Conservation (phyloP, 768 basidiomycete genomes). For the Agaricus subrufescens region DNA sequence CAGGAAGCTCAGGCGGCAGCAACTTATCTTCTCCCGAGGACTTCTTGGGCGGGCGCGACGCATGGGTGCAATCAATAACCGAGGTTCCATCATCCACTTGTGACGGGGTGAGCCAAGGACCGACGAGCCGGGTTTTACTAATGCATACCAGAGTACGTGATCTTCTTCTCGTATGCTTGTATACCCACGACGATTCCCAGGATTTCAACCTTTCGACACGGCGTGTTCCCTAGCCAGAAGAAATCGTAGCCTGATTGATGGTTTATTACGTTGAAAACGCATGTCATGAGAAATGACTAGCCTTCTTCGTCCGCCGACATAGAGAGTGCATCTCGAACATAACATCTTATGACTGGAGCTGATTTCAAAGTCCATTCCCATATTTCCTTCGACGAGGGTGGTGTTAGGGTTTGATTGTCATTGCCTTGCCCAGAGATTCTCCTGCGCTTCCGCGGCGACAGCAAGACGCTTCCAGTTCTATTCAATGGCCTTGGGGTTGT, state of each 20-base stretch:
- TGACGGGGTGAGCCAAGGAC: not conserved
- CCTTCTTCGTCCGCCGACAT: constrained; percentile 29
- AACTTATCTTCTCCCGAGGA: constrained; percentile 12
- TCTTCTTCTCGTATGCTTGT: constrained; percentile 51
- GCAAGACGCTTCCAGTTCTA: constrained; percentile 4
- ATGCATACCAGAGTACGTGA: constrained; percentile 53
- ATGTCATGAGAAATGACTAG: not conserved
- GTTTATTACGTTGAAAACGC: constrained; percentile 3
- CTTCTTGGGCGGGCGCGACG: constrained; percentile 20
- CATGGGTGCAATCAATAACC: constrained; percentile 62
- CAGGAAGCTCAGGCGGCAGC: constrained; percentile 18
- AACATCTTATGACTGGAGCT: constrained; percentile 53
- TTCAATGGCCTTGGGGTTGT: not conserved
- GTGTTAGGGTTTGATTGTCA: not conserved
- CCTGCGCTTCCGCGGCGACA: constrained; percentile 12
- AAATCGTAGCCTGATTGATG: constrained; percentile 45
- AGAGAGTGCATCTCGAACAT: constrained; percentile 47
- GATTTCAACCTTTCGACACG: constrained; percentile 59
- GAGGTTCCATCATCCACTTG: constrained; percentile 77
- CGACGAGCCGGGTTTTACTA: not conserved
- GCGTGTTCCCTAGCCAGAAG: constrained; percentile 68
- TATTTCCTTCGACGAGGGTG: constrained; percentile 21
- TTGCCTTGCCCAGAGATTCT: not conserved
- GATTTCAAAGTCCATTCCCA: constrained; percentile 55
- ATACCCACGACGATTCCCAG: constrained; percentile 65